Conservation (phyloP, 2,329 filamentous ascomycete genomes). For the Arthrobotrys conoides region DNA sequence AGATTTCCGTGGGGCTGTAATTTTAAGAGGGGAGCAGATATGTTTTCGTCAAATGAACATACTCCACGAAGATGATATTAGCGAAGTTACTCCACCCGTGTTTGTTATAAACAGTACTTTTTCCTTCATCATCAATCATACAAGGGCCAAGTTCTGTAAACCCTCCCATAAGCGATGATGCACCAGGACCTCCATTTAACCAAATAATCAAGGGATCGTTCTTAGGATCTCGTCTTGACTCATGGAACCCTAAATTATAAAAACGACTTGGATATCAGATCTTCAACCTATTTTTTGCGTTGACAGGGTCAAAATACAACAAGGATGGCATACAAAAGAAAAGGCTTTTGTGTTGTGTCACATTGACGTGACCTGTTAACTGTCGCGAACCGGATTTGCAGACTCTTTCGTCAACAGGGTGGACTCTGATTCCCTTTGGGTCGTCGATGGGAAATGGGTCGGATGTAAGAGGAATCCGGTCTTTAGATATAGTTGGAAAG, state of each 20-base stretch:
- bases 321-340: conserved; percentile 50
- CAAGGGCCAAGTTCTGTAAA: conserved; percentile 98
- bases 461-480: conserved; percentile 3
- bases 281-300: conserved; percentile 24
- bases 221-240: conserved; percentile 96
- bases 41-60: not conserved
- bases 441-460: conserved; percentile 34
- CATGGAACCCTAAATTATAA: conserved; percentile 97
- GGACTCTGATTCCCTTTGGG: conserved; percentile 36
- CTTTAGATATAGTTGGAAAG: not conserved
- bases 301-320: conserved; percentile 41
- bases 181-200: conserved; percentile 96
- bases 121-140: conserved; percentile 81
- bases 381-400: conserved; percentile 56
- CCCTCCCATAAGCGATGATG: conserved; percentile 94
- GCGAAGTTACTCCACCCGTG: conserved; percentile 97
- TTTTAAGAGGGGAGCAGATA: too few relatives aligned
- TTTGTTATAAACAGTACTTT: conserved; percentile 86
- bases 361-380: conserved; percentile 53
- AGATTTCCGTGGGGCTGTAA: too few relatives aligned
- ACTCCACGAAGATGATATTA: conserved; percentile 97
- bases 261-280: not conserved
- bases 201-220: conserved; percentile 96
- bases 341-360: conserved; percentile 52
- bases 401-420: conserved; percentile 35